A percentile compares a stretch with the other conserved stretches of the same genome.
These are phyloP conservation scores for Pseudogymnoascus sp. DNA, from an alignment of 2,329 filamentous ascomycete species.

Conservation along the genomic window DNA sequence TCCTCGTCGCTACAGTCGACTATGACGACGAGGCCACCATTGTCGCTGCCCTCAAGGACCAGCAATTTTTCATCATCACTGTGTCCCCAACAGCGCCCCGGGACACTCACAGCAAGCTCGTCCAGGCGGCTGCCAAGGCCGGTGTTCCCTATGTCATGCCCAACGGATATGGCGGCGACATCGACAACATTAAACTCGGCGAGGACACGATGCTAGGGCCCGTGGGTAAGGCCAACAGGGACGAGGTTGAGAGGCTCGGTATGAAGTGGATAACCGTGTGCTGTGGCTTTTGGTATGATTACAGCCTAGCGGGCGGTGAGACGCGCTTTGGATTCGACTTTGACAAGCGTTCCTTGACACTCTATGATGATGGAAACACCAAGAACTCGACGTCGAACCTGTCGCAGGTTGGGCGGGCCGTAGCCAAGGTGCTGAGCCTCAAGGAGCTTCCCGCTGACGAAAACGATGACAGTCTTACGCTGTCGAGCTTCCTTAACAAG, in stretches of 20 bases:
- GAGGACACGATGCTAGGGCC: conserved; percentile 21
- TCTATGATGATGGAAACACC: conserved; percentile 45
- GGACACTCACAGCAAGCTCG: conserved; percentile 40
- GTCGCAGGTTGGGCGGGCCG: conserved; percentile 43
- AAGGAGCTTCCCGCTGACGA: conserved; percentile 26
- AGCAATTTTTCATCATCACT: conserved; percentile 51
- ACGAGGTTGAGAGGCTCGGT: conserved; percentile 33
- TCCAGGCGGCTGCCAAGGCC: conserved; percentile 46
- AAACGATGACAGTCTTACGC: conserved; percentile 26
- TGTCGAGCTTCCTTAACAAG: conserved; percentile 35
- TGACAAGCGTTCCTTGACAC: conserved; percentile 31
- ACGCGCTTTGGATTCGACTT: conserved; percentile 42
- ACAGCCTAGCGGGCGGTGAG: conserved; percentile 32
- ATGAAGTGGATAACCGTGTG: conserved; percentile 31
- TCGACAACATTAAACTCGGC: conserved; percentile 15
- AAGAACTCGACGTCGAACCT: conserved; percentile 39
- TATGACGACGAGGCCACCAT: conserved; percentile 38
- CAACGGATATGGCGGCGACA: conserved; percentile 36
- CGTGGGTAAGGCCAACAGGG: conserved; percentile 19
- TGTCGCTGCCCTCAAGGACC: conserved; percentile 41
- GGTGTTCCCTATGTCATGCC: conserved; percentile 48
- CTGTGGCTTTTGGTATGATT: conserved; percentile 47
- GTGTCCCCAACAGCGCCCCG: conserved; percentile 35
- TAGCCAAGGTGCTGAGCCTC: conserved; percentile 41
- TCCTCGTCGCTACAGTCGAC: conserved; percentile 35